A percentile compares a stretch with the other conserved stretches of the same genome.
Conservation (phyloP, 768 basidiomycete species). For the Mycena metata region DNA sequence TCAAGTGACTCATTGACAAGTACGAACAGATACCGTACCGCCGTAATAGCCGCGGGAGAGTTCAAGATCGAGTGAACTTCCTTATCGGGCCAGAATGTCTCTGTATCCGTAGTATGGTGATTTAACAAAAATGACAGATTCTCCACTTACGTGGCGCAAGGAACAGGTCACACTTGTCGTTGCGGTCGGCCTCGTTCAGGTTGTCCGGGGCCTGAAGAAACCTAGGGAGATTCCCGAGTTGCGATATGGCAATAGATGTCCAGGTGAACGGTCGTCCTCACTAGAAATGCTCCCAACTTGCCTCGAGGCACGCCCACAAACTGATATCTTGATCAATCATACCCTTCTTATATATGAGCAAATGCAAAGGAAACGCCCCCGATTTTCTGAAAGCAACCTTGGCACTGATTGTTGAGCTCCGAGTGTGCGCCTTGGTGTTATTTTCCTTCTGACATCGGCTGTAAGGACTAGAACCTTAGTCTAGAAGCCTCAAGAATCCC, state of each 20-base stretch:
- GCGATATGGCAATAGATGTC: background rate
- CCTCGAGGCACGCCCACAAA: conserved; percentile 29
- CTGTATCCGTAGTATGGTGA: background rate
- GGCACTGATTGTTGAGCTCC: background rate
- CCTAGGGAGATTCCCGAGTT: background rate
- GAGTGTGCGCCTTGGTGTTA: background rate
- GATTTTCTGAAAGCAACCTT: too few species aligned
- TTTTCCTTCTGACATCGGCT: background rate
- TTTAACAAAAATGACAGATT: background rate
- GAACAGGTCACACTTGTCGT: background rate
- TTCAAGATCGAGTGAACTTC: background rate
- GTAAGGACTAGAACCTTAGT: too few species aligned
- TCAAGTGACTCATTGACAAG: background rate
- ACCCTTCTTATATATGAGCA: too few species aligned
- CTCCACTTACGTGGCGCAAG: background rate
- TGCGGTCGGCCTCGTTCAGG: background rate
- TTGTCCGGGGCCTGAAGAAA: background rate
- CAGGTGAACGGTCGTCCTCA: conserved; percentile 2
- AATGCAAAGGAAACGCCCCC: too few species aligned
- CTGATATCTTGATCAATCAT: too few species aligned
- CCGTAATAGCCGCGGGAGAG: conserved; percentile 1
- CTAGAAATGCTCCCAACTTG: background rate
- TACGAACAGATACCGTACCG: background rate
- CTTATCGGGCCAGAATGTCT: background rate
- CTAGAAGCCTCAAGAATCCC: background rate